Percentiles rank a stretch among this genome's conserved stretches.
Evolutionary conservation across 257 asterid genomes (phyloP).

Genomic region (Fraxinus quadrangulata): DNA sequence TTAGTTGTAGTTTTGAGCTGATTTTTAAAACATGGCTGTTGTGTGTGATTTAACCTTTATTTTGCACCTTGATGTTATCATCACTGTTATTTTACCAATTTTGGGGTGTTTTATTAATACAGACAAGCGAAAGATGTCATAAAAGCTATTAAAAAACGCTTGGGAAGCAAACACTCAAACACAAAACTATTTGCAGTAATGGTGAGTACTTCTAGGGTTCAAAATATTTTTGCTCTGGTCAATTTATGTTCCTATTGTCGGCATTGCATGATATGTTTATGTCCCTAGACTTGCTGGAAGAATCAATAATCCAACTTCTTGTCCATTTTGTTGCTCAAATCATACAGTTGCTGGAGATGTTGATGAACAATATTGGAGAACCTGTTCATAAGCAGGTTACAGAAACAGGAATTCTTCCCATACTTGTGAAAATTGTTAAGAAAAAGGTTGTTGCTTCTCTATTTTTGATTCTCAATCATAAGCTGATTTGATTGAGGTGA

Average conservation of each 20-base stretch:
- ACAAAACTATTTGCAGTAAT: slow-evolving; percentile 68
- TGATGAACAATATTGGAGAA: slow-evolving; percentile 90
- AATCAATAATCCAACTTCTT: slow-evolving; percentile 5
- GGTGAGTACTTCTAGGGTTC: slow-evolving; percentile 48
- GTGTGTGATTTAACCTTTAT: slow-evolving; percentile 6
- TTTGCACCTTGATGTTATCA: slow-evolving; percentile 17
- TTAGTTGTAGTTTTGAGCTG: background rate
- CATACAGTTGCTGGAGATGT: slow-evolving; percentile 90
- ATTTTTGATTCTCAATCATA: background rate
- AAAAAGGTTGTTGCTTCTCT: slow-evolving; percentile 63
- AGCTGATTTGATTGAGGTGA: slow-evolving; percentile 17
- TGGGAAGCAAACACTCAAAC: slow-evolving; percentile 68
- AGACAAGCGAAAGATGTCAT: slow-evolving; percentile 85
- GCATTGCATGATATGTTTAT: background rate
- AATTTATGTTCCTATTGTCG: background rate
- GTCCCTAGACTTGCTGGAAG: slow-evolving; percentile 7
- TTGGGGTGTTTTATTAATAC: slow-evolving; percentile 18
- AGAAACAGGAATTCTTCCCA: slow-evolving; percentile 72
- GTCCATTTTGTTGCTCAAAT: slow-evolving; percentile 17
- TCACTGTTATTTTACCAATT: background rate
- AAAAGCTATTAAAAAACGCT: slow-evolving; percentile 85
- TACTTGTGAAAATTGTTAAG: slow-evolving; percentile 89
- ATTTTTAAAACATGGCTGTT: slow-evolving; percentile 5
- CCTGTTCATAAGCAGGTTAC: slow-evolving; percentile 90
- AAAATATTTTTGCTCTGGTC: background rate